Evolutionary conservation across 2,329 filamentous ascomycete species (phyloP).

Genomic region (Arthrobotrys sinensis): DNA sequence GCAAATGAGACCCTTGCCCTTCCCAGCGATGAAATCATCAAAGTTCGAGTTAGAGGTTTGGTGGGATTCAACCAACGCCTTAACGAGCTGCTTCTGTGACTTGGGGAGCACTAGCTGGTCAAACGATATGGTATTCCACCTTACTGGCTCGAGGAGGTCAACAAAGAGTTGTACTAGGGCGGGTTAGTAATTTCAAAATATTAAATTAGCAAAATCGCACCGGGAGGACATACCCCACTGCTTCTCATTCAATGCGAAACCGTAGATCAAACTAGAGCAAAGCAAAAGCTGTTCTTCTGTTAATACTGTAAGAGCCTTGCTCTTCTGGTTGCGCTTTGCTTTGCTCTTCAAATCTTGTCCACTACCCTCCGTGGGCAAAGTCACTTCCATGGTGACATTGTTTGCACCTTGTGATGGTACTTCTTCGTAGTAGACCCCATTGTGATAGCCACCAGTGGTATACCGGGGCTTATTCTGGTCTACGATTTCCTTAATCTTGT

Average conservation of each 20-base stretch:
- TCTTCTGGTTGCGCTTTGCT: constrained; percentile 20
- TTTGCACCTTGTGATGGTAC: constrained; percentile 42
- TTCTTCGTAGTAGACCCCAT: constrained; percentile 55
- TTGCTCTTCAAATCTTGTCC: constrained; percentile 60
- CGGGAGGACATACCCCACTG: constrained; percentile 74
- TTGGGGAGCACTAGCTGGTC: constrained; percentile 65
- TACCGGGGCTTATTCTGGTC: constrained; percentile 18
- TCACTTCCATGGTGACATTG: constrained; percentile 61
- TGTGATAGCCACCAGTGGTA: constrained; percentile 45
- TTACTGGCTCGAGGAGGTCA: constrained; percentile 82
- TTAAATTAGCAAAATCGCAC: neutral
- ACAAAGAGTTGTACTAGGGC: constrained; percentile 81
- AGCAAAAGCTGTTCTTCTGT: constrained; percentile 87
- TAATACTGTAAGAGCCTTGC: constrained; percentile 56
- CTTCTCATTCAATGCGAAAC: constrained; percentile 90
- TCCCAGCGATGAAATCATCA: constrained; percentile 72
- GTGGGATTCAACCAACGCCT: constrained; percentile 71
- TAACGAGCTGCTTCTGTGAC: constrained; percentile 65
- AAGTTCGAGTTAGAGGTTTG: constrained; percentile 68
- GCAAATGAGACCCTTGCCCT: constrained; percentile 67
- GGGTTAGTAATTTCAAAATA: constrained; percentile 1
- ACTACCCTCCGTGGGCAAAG: constrained; percentile 62
- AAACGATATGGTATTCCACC: constrained; percentile 68
- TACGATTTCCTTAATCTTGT: constrained; percentile 21
- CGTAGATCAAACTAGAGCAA: constrained; percentile 85